Evolutionary conservation across 306 rosid species (phyloP), one percentile per base, ranked within the genome.

Genomic region (Astragalus glycyphyllos): DNA sequence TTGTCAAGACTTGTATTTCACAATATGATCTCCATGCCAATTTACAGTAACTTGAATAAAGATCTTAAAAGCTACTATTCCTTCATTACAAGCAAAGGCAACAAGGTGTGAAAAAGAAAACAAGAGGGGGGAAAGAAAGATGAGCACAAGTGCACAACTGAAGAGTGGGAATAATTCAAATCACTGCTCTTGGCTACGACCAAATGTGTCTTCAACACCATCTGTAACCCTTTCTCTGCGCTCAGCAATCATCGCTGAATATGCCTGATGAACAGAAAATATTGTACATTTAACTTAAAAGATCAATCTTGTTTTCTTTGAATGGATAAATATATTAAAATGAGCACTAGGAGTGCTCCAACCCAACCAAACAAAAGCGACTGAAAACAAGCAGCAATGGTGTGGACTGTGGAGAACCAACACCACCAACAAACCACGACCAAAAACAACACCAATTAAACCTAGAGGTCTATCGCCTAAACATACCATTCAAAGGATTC

Each of bases 141-240:
- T 40, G 40, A 32, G 67, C 12, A n/a, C n/a, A n/a, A n/a, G n/a
- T n/a, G n/a, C n/a, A 81, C 47, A 61, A 32, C 29, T 35, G 29
- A 71, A 5, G 47, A 58, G 65, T 32, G 29, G 11, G 56, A 59
- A 66, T 14, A 38, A 55, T 51, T 51, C 44, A 50, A 66, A 79
- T 80, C 63, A 79, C 68, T 49, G 77, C 65, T 71, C 47, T 79
- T 84, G 85, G 58, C 63, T 65, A 54, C 76, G 74, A 17, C 98
- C 97, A 66, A 82, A 93, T 6, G 97, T 90, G 83, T 90, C 98
- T 80, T 93, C 97, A 59, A 73, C 84, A 4, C 98, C 97, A 58
- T 72, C 83, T 56, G 86, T 81, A 77, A 93, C 90, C 77, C 62
- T 84, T 60, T 72, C 81, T 61, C 92, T 85, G 58, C 97, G 81